Conservation (phyloP, 164 flowering plant species). For the Santalum album region DNA sequence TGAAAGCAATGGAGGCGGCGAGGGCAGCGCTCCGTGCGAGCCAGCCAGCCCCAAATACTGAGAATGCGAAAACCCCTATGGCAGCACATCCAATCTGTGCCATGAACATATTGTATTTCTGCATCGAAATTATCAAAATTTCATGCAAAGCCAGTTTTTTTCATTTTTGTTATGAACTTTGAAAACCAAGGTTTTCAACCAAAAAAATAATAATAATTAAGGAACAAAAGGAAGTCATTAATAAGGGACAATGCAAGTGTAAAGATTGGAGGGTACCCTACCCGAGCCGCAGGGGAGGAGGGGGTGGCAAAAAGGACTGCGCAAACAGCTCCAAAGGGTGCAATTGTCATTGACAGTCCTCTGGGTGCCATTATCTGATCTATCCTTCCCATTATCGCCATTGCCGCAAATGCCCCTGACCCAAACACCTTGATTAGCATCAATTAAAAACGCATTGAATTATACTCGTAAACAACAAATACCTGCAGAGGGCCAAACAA, state of each 20-base stretch:
- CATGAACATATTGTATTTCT: slow-evolving; percentile 92
- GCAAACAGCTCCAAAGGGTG: slow-evolving; percentile 88
- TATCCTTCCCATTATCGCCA: slow-evolving; percentile 80
- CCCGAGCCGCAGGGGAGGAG: slow-evolving; percentile 80
- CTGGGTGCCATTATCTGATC: slow-evolving; percentile 66
- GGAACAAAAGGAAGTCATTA: too few relatives aligned
- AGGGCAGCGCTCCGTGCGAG: slow-evolving; percentile 72
- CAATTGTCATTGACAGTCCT: slow-evolving; percentile 76
- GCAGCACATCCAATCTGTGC: slow-evolving; percentile 95
- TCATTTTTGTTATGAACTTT: too few relatives aligned
- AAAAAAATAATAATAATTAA: too few relatives aligned
- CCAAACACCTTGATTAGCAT: neutral
- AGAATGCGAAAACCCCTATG: slow-evolving; percentile 68
- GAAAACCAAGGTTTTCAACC: too few relatives aligned
- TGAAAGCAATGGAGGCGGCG: slow-evolving; percentile 79
- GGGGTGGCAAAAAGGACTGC: slow-evolving; percentile 81
- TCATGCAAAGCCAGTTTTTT: too few relatives aligned
- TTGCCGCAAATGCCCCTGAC: slow-evolving; percentile 87
- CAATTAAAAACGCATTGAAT: too few relatives aligned
- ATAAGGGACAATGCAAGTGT: neutral
- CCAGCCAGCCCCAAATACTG: slow-evolving; percentile 82
- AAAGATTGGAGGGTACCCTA: slow-evolving; percentile 12
- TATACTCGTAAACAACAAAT: too few relatives aligned
- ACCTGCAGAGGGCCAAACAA: too few relatives aligned
- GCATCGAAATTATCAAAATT: too few relatives aligned